These are phyloP conservation scores for Suillus weaverae DNA, from an alignment of 768 basidiomycete species.

Conservation along the genomic window DNA sequence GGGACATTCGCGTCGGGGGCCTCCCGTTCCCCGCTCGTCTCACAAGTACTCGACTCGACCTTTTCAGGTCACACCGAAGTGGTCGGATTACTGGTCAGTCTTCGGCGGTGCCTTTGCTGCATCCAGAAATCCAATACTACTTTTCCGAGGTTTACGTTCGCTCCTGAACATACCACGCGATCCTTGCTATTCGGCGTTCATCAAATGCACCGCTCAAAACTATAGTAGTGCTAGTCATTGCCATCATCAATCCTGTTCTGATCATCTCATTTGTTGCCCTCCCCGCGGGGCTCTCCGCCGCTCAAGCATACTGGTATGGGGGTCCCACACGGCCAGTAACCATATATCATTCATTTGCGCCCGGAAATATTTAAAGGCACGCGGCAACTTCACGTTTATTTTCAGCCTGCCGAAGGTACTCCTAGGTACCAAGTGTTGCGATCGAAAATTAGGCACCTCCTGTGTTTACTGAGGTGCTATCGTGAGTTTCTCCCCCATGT, in stretches of 20 bases:
- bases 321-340: background rate
- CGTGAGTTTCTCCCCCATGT: background rate
- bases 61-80: background rate
- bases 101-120: background rate
- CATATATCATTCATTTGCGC: constrained; percentile 5
- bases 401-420: background rate
- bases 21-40: background rate
- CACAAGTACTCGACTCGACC: background rate
- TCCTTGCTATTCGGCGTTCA: constrained; percentile 1
- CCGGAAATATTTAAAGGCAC: background rate
- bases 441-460: background rate
- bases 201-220: background rate
- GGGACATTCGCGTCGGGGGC: background rate
- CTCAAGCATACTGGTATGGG: background rate
- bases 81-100: background rate
- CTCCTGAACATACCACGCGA: background rate
- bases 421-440: background rate
- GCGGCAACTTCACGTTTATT: background rate
- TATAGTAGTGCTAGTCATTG: background rate
- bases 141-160: background rate
- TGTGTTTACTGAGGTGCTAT: background rate
- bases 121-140: background rate
- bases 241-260: background rate
- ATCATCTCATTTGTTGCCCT: background rate
- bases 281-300: constrained; percentile 2